Percentiles rank a stretch among this genome's conserved stretches.
These are phyloP conservation scores for Closterium sp. DNA, from an alignment of 139 green algal species.

Conservation along the genomic window DNA sequence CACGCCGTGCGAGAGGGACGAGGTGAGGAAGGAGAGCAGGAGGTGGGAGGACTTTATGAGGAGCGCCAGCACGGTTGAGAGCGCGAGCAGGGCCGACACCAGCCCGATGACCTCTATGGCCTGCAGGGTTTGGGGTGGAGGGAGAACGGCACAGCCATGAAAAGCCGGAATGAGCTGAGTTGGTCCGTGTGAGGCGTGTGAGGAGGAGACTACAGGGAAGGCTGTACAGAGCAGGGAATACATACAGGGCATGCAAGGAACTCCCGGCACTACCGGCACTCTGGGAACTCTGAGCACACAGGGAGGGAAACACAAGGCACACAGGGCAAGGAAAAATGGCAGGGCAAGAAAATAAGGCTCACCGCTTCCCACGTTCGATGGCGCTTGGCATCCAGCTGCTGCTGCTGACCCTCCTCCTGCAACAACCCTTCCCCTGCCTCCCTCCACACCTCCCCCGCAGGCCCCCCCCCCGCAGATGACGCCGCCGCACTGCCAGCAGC, in stretches of 20 bases:
- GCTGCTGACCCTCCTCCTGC: neutral
- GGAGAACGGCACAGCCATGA: neutral
- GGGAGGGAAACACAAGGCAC: neutral
- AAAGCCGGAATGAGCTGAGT: neutral
- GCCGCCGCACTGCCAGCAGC: neutral
- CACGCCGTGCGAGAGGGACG: neutral
- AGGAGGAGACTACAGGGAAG: neutral
- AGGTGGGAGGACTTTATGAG: neutral
- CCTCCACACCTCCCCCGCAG: neutral
- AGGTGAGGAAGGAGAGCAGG: neutral
- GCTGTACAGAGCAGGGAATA: neutral
- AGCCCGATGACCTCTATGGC: neutral
- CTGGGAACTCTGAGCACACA: neutral
- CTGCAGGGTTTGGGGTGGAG: neutral
- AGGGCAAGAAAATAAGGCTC: no score
- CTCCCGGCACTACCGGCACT: no score
- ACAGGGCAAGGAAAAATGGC: no score
- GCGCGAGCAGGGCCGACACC: neutral
- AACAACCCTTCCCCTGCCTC: neutral
- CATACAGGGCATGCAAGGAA: no score
- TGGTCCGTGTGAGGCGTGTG: no score
- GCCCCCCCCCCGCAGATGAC: neutral
- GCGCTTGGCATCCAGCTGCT: neutral
- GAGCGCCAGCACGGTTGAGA: neutral
- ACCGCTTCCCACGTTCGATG: neutral